A percentile compares a stretch with the other conserved stretches of the same genome.
Evolutionary conservation across 2,329 filamentous ascomycete genomes (phyloP).

Genomic region (Colletotrichum higginsianum): DNA sequence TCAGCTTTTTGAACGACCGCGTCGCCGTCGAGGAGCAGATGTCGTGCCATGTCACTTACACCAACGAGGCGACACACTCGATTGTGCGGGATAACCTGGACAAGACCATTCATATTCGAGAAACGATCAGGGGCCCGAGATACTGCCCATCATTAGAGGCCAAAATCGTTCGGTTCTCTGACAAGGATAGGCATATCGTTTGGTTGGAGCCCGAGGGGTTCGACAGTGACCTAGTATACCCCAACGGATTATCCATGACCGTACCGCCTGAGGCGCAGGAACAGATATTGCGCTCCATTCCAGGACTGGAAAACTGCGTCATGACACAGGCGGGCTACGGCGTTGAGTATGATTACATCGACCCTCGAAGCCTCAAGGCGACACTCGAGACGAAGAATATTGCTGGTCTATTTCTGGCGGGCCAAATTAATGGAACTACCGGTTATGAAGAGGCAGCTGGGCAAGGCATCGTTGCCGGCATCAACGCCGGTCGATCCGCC

Average conservation of each 20-base stretch:
- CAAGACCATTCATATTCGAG: conserved; percentile 95
- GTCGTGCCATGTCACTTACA: conserved; percentile 89
- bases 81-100: conserved; percentile 92
- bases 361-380: conserved; percentile 88
- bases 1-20: conserved; percentile 87
- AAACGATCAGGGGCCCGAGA: conserved; percentile 92
- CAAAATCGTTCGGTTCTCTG: conserved; percentile 89
- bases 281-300: conserved; percentile 86
- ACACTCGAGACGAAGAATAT: conserved; percentile 96
- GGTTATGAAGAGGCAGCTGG: conserved; percentile 98
- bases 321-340: conserved; percentile 98
- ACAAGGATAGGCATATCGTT: conserved; percentile 87
- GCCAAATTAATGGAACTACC: conserved; percentile 98
- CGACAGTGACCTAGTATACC: conserved; percentile 90
- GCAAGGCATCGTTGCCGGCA: conserved; percentile 92
- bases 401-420: conserved; percentile 88
- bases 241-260: conserved; percentile 98
- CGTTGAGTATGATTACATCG: conserved; percentile 98
- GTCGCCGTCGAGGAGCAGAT: conserved; percentile 88
- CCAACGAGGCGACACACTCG: conserved; percentile 85
- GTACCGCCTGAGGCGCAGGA: conserved; percentile 91
- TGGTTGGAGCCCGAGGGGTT: conserved; percentile 99
- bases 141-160: conserved; percentile 97
- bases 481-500: conserved; percentile 90
- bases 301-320: conserved; percentile 87